Base-by-base conservation (phyloP, 1,284 basidiomycete species). In the Neonothopanus nambi region DNA sequence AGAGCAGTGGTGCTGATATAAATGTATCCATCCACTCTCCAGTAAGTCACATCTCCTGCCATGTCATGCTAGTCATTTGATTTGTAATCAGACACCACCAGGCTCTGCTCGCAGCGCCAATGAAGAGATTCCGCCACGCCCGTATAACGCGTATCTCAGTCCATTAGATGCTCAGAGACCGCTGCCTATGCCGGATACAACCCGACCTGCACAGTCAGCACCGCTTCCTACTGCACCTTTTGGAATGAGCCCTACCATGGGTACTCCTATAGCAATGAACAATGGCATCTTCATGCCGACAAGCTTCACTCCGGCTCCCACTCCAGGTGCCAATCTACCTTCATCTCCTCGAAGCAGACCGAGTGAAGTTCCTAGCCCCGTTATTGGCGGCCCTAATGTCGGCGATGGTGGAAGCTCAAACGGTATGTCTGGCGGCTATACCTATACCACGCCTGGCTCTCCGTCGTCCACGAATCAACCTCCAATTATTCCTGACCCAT, bases 401-500 rank as follows among this genome's bases (percentile, higher is more conserved):
- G 17, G 40, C 15, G 18, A 20, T 48, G 18, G 21, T 21, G 37
- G 12, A 20, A 48, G 17, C 15, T 17, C 12, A 15, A 21, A 17
- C 26, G 5, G 9, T 15, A 35, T 47, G 23, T 33, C 30, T 18
- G 33, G 48, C 23, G 23, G 36, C 36, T 50, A 41, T 37, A 36
- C 49, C 5, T 42, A 42, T 35, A 42, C 17, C 18, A 39, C 48
- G 13, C 39, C 35, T 15, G 40, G 40, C 12, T 43, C 43, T 33
- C 18, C 48, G 21, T 33, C 30, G 13, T 41, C 49, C 21, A 36
- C 18, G 8, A 43, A 33, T 28, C 41, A 46, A 30, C 54, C 48
- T 17, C 54, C 54, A 41, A 48, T 55, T 23, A 55, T 55, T 18
- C 54, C 54, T 13, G 36, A 45, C 17, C 42, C 54, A 15, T 35